phyloP scores from a whole-genome alignment of 148 eudicot genomes.

The Pharnaceum exiguum region DNA sequence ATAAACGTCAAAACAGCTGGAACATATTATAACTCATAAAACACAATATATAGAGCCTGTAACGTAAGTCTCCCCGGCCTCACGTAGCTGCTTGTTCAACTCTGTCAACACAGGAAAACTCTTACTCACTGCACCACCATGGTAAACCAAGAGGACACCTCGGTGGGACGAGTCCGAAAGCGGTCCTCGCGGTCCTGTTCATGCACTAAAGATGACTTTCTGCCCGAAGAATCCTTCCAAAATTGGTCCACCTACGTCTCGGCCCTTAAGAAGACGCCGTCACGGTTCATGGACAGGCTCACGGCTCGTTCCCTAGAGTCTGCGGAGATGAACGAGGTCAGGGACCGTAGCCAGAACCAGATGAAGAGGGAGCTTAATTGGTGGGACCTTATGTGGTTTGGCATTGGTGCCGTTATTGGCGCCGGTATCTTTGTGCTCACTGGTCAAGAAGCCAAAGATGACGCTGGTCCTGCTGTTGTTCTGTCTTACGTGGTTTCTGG shows the following conservation, averaged over 20 bases:
- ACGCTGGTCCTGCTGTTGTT: constrained; percentile 54
- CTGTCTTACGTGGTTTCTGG: constrained; percentile 55
- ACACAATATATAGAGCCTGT: no score
- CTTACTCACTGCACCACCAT: no score
- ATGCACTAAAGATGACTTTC: constrained; percentile 35
- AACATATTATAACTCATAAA: no score
- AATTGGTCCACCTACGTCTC: constrained; percentile 44
- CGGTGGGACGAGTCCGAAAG: no score
- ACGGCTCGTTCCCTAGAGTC: constrained; percentile 37
- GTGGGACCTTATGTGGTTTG: constrained; percentile 81
- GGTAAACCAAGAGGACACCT: no score
- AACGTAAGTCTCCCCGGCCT: no score
- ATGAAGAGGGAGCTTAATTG: constrained; percentile 58
- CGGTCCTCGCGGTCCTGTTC: no score
- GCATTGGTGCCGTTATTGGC: constrained; percentile 72
- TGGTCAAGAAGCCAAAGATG: constrained; percentile 43
- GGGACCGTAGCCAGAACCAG: constrained; percentile 32
- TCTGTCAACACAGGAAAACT: no score
- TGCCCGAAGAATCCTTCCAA: constrained; percentile 57
- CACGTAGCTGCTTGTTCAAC: no score
- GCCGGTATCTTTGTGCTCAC: constrained; percentile 76
- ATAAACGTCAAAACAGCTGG: no score
- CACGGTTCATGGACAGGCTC: constrained; percentile 36
- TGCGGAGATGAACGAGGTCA: constrained; percentile 29
- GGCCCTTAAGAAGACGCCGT: constrained; percentile 33